Evolutionary conservation across 2,329 filamentous ascomycete species (phyloP).

Genomic region (Alternaria panax): DNA sequence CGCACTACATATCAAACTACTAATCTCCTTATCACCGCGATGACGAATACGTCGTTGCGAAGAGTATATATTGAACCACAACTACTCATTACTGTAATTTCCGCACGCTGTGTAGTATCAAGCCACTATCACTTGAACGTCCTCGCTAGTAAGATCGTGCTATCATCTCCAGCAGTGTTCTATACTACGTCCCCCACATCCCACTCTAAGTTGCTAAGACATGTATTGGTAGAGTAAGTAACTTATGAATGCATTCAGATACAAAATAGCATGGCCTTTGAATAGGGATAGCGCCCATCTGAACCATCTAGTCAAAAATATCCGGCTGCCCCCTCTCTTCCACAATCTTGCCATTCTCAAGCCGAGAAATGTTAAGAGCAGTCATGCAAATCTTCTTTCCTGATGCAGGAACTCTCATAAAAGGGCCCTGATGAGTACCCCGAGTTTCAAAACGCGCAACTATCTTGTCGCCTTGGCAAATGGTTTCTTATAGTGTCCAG

Average conservation of each 20-base stretch:
- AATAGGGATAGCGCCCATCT: no score
- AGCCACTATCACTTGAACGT: neutral
- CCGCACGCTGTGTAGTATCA: neutral
- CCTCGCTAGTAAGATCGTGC: neutral
- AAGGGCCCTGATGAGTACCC: neutral
- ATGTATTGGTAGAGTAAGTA: neutral
- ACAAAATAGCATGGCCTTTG: neutral
- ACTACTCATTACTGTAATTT: neutral
- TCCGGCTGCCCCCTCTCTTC: no score
- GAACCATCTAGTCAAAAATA: no score
- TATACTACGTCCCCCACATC: neutral
- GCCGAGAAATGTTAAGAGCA: no score
- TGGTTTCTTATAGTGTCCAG: slow-evolving; percentile 7
- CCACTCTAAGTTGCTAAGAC: neutral
- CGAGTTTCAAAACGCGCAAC: neutral
- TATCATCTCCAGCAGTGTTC: neutral
- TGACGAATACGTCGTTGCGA: neutral
- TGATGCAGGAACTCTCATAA: neutral
- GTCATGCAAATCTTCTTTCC: neutral
- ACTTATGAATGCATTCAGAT: neutral
- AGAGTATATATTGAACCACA: neutral
- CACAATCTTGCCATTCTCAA: no score
- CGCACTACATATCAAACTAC: slow-evolving; percentile 3
- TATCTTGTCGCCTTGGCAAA: slow-evolving; percentile 3
- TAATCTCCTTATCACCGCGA: neutral